These are phyloP conservation scores for Petunia hybrid DNA, from an alignment of 305 asterid genomes.

Conservation along the genomic window DNA sequence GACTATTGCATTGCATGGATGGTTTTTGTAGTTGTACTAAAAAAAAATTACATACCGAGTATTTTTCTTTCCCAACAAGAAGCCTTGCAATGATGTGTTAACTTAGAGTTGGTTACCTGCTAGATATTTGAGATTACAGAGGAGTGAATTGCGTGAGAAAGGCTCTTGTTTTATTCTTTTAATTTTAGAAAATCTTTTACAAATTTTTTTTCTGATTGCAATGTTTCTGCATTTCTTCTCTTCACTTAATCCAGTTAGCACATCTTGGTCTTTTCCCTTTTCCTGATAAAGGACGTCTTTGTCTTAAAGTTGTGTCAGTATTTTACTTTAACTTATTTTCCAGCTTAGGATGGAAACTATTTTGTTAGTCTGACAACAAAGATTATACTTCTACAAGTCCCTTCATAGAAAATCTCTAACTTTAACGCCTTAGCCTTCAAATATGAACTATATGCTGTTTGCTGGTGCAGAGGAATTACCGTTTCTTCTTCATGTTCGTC, in stretches of 20 bases:
- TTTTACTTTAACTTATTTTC: background rate
- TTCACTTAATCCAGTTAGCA: constrained; percentile 14
- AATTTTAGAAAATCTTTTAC: background rate
- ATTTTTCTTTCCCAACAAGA: background rate
- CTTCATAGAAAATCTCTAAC: constrained; percentile 1
- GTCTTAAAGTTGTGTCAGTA: constrained; percentile 5
- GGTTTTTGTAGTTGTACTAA: background rate
- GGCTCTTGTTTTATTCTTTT: constrained; percentile 17
- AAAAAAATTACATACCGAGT: background rate
- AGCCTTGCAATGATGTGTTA: background rate
- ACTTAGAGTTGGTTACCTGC: constrained; percentile 26
- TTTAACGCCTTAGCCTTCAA: background rate
- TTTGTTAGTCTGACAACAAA: background rate
- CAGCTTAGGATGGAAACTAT: background rate
- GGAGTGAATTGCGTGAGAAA: background rate
- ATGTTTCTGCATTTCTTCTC: background rate
- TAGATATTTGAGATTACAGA: constrained; percentile 10
- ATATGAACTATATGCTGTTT: constrained; percentile 18
- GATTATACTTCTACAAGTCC: background rate
- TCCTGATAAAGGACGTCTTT: constrained; percentile 8
- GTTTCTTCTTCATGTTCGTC: constrained; percentile 93
- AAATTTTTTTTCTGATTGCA: background rate
- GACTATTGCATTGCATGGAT: constrained; percentile 19
- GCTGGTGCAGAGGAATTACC: constrained; percentile 82
- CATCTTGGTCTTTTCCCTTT: constrained; percentile 13